Percentiles rank a stretch among this genome's conserved stretches.
Conservation (phyloP, 148 eudicot genomes). For the Nepenthes gracilis region DNA sequence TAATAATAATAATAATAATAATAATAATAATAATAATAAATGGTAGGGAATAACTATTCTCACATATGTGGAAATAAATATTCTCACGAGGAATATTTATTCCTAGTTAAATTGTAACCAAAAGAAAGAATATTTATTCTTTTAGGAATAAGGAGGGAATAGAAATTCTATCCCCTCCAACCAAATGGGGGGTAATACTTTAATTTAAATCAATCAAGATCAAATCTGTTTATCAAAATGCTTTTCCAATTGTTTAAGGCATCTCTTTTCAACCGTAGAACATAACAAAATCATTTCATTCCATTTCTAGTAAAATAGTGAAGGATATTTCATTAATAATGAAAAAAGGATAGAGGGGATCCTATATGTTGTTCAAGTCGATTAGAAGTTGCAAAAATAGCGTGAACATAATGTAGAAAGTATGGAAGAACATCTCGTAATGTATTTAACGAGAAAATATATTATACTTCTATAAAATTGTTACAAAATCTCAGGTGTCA, state of each 20-base stretch:
- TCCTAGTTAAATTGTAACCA: no score
- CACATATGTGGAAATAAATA: no score
- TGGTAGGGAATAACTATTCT: no score
- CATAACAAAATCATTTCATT: slow-evolving; percentile 7
- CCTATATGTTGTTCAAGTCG: not conserved
- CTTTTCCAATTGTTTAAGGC: slow-evolving; percentile 9
- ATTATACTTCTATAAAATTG: not conserved
- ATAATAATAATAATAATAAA: no score
- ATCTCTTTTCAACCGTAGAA: slow-evolving; percentile 8
- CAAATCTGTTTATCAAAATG: slow-evolving; percentile 4
- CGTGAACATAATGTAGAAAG: not conserved
- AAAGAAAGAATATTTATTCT: no score
- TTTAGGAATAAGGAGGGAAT: no score
- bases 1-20: no score
- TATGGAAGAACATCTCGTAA: slow-evolving; percentile 1
- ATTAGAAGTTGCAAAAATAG: not conserved
- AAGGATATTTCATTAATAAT: slow-evolving; percentile 6
- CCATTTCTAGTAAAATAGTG: slow-evolving; percentile 1
- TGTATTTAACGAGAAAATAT: not conserved
- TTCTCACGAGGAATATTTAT: no score
- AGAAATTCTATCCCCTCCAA: no score
- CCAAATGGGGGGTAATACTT: no score
- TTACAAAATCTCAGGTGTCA: no score
- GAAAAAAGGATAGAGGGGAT: slow-evolving; percentile 5
- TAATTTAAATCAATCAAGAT: no score